Conservation (phyloP, 139 green algal genomes). For the Chlamydomonas incerta region DNA sequence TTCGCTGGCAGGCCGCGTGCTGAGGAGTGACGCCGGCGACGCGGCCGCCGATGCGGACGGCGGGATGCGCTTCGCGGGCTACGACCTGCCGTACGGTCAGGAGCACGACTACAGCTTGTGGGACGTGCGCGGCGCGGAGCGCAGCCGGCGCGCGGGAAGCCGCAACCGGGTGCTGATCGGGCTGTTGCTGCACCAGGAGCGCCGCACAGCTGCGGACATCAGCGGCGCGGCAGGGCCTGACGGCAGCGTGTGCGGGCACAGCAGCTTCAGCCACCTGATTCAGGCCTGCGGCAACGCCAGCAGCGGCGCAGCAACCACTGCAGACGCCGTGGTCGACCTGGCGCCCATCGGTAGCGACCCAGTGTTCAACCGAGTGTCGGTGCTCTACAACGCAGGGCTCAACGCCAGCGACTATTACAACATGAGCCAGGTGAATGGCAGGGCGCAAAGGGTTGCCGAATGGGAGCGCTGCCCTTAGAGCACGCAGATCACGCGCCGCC, state of each 20-base stretch:
- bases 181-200: slow-evolving; percentile 2
- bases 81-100: neutral
- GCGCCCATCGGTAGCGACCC: slow-evolving; percentile 22
- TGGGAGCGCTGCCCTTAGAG: too few species aligned
- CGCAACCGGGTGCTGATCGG: neutral
- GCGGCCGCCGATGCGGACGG: too few species aligned
- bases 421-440: neutral
- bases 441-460: too few species aligned
- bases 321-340: neutral
- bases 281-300: neutral
- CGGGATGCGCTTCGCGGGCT: neutral
- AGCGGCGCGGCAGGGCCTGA: neutral
- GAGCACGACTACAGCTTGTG: neutral
- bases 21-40: neutral
- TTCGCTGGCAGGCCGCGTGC: too few species aligned
- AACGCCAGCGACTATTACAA: neutral
- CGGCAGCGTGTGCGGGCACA: neutral
- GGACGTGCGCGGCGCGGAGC: neutral
- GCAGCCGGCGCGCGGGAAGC: neutral
- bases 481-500: too few species aligned
- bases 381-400: neutral
- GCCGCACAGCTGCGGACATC: neutral
- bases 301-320: neutral
- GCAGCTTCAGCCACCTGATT: neutral
- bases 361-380: slow-evolving; percentile 9